Percentiles rank a stretch among this genome's conserved stretches.
Conservation (phyloP, 495 filamentous ascomycete species). For the Jackrogersella minutella region DNA sequence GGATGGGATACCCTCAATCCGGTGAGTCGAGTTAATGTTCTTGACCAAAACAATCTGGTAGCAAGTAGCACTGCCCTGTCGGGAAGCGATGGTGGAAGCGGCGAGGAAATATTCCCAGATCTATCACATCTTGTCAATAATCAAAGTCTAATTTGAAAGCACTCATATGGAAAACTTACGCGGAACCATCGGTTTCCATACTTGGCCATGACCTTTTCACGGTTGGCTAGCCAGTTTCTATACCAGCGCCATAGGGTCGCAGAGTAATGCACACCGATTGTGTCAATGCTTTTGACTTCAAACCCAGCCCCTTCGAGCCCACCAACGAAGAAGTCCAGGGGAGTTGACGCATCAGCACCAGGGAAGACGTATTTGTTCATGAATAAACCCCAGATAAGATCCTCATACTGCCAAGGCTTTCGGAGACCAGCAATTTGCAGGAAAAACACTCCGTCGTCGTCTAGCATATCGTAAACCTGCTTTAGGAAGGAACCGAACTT, state of each 20-base stretch:
- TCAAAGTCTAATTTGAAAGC: not conserved
- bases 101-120: conserved; percentile 99
- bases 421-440: conserved; percentile 84
- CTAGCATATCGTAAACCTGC: conserved; percentile 84
- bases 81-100: conserved; percentile 88
- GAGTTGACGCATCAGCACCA: conserved; percentile 84
- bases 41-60: conserved; percentile 96
- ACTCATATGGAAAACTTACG: conserved; percentile 62
- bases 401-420: conserved; percentile 88
- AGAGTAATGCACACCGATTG: conserved; percentile 95
- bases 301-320: conserved; percentile 78
- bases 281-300: conserved; percentile 80
- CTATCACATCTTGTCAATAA: conserved; percentile 51
- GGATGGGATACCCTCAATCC: conserved; percentile 80
- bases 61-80: conserved; percentile 93
- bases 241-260: conserved; percentile 99
- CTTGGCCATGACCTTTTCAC: conserved; percentile 92
- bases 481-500: conserved; percentile 72
- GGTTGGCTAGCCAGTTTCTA: conserved; percentile 97
- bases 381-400: conserved; percentile 86
- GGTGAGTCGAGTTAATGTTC: conserved; percentile 97
- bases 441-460: conserved; percentile 86
- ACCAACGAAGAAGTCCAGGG: conserved; percentile 75
- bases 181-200: conserved; percentile 97
- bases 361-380: conserved; percentile 96